Evolutionary conservation across 345 rosid genomes (phyloP).

Genomic region (Populus pruinosa): DNA sequence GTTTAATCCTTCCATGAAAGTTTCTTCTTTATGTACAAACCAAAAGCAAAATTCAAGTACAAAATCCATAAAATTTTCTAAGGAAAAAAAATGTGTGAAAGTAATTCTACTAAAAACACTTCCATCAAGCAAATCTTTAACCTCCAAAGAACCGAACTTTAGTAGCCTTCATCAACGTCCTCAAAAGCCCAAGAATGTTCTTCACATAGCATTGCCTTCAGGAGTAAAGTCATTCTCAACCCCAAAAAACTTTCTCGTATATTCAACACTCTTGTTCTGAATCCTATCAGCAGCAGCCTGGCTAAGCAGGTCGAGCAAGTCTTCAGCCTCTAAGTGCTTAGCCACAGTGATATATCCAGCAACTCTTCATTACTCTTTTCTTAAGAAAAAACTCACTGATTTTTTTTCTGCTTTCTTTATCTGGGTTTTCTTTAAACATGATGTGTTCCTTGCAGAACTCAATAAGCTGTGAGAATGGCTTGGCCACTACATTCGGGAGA

Average conservation of each 20-base stretch:
- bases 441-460: neutral
- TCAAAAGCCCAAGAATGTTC: slow-evolving; percentile 13
- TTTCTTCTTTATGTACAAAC: no score
- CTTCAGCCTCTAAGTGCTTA: slow-evolving; percentile 10
- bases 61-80: no score
- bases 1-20: no score
- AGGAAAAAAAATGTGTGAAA: no score
- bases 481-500: neutral
- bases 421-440: neutral
- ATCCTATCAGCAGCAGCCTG: slow-evolving; percentile 9
- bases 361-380: neutral
- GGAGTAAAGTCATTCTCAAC: slow-evolving; percentile 15
- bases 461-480: neutral
- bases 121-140: no score
- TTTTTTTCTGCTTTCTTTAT: neutral
- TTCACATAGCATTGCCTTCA: slow-evolving; percentile 1
- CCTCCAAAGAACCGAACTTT: no score
- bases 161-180: neutral
- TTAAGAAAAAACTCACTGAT: neutral
- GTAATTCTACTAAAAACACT: no score
- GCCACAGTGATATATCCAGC: neutral
- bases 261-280: slow-evolving; percentile 12
- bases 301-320: neutral
- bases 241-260: neutral
- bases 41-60: no score